Percentiles rank a stretch among this genome's conserved stretches.
phyloP scores from a whole-genome alignment of 2,329 filamentous ascomycete species.

The Xylariaceae sp. region DNA sequence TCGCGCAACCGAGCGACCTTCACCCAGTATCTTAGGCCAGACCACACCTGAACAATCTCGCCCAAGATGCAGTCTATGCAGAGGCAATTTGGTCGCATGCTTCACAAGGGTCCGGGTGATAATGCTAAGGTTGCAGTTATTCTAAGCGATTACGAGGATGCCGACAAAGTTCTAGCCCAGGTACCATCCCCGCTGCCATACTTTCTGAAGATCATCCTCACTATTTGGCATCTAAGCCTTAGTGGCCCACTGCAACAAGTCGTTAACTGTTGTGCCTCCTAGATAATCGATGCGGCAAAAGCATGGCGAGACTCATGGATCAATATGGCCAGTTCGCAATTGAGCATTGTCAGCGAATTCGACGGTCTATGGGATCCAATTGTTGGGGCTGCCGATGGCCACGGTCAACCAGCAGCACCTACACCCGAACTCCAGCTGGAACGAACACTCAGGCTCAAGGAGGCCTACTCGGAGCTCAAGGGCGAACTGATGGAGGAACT shows the following conservation, averaged over 20 bases:
- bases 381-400: conserved; percentile 57
- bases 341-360: conserved; percentile 62
- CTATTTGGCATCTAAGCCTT: too few relatives aligned
- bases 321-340: conserved; percentile 64
- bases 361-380: conserved; percentile 75
- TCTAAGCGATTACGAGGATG: conserved; percentile 76
- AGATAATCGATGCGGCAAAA: conserved; percentile 74
- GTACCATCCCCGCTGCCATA: conserved; percentile 38
- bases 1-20: neutral
- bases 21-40: conserved; percentile 1
- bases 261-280: neutral
- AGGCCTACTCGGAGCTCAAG: conserved; percentile 66
- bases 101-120: conserved; percentile 64
- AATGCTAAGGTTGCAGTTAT: conserved; percentile 72
- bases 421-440: conserved; percentile 62
- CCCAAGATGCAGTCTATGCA: conserved; percentile 66
- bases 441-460: conserved; percentile 60
- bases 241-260: too few relatives aligned
- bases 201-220: too few relatives aligned
- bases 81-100: conserved; percentile 68
- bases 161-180: conserved; percentile 68
- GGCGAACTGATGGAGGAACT: conserved; percentile 69
- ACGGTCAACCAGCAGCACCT: conserved; percentile 48
- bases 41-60: neutral
- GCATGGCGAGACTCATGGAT: conserved; percentile 78